Evolutionary conservation across 73 alveolate genomes (phyloP), one percentile per base, ranked within the genome.

Genomic region (Tetrahymena borealis): DNA sequence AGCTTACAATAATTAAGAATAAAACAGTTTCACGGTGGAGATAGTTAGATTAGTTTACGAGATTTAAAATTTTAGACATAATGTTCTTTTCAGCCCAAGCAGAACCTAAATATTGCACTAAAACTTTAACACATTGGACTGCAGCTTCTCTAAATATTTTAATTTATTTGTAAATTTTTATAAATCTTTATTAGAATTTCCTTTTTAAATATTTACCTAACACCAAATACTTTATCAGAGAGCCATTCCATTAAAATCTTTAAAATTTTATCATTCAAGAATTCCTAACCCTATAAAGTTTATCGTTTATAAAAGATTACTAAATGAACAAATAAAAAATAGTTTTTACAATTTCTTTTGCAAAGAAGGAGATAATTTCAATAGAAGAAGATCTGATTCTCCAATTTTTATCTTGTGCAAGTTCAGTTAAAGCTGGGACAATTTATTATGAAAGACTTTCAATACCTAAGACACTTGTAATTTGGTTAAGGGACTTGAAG

Each of bases 331-430:
- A n/a, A n/a, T n/a, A n/a, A n/a, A n/a, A n/a, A n/a, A n/a, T n/a
- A n/a, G n/a, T 60, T 18, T 18, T 18, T 60, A 60, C 85, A 9
- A 93, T 93, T 24, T 91, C 95, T 93, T 90, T 93, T 5, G 95
- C 95, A 32, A 93, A 93, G 93, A 93, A 93, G 4, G 93, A 41
- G 36, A 93, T 40, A 31, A 93, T 92, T 33, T 93, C 95, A 13
- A 93, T 93, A 5, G 95, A 79, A 31, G 95, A 93, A 13, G 93
- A 91, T n/a, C 95, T 78, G 13, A 93, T 93, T 93, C 95, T 93
- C 95, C 95, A 93, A 41, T 93, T 93, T 43, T 93, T 93, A 93
- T 93, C 95, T 79, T 93, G 78, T 38, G 95, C 95, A 31, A 93
- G 39, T 40, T 93, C 95, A 12, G 95, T 93, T 15, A 93, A 85